Conservation (phyloP, 345 rosid species). For the Carallia pectinifolia region DNA sequence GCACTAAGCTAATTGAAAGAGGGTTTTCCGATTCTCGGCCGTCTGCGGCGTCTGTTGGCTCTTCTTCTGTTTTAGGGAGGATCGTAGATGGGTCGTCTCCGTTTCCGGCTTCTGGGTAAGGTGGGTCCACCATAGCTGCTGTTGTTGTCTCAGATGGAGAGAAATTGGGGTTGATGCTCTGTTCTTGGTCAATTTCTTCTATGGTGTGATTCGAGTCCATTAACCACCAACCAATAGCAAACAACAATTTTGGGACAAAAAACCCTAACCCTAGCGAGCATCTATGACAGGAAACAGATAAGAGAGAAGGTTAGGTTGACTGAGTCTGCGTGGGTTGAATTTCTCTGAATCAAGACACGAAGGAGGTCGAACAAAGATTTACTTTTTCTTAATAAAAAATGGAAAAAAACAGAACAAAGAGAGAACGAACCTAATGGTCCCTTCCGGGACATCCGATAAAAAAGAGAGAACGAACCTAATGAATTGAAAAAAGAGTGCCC, state of each 20-base stretch:
- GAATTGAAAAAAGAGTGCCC: slow-evolving; percentile 12
- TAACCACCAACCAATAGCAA: no score
- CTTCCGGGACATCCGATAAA: no score
- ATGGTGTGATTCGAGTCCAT: slow-evolving; percentile 21
- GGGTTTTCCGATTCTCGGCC: slow-evolving; percentile 15
- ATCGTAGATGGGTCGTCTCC: slow-evolving; percentile 15
- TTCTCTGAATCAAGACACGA: no score
- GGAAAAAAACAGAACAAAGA: background rate
- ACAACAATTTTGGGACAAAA: no score
- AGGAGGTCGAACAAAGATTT: background rate
- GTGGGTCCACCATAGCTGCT: slow-evolving; percentile 30
- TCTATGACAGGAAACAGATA: background rate
- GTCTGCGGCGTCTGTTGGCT: slow-evolving; percentile 26
- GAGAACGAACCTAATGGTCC: background rate
- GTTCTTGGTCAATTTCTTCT: slow-evolving; percentile 37
- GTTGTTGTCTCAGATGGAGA: slow-evolving; percentile 16
- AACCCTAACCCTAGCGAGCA: background rate
- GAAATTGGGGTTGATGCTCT: slow-evolving; percentile 26
- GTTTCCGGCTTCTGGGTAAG: background rate
- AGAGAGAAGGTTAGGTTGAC: background rate
- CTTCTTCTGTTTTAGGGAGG: slow-evolving; percentile 39
- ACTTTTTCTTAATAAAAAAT: background rate
- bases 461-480: background rate
- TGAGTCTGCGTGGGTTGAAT: background rate
- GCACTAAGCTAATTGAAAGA: slow-evolving; percentile 19